phyloP scores from a whole-genome alignment of 1,284 basidiomycete genomes.

The Melanopsichium pennsylvanicum region DNA sequence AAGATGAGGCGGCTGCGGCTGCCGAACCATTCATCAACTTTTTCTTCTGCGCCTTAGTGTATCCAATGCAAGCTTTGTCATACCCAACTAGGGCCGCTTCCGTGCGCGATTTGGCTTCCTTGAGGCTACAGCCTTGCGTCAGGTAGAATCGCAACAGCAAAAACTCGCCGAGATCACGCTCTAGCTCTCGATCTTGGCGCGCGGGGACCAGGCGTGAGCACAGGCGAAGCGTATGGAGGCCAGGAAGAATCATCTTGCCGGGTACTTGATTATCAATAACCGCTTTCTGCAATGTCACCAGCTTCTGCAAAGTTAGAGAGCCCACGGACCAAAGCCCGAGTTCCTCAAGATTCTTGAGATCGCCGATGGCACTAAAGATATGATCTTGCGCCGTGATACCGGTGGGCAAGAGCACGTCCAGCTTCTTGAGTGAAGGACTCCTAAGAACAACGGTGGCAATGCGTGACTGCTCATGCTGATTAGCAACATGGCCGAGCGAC shows the following conservation, averaged over 20 bases:
- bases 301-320: neutral
- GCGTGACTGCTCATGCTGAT: neutral
- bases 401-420: constrained; percentile 10
- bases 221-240: constrained; percentile 5
- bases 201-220: neutral
- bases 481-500: neutral
- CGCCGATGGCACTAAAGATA: constrained; percentile 9
- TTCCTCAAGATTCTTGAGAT: constrained; percentile 10
- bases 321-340: constrained; percentile 1
- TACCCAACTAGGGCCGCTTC: constrained; percentile 3
- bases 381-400: neutral
- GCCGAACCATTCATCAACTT: neutral
- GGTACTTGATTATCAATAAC: neutral
- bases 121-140: neutral
- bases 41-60: constrained; percentile 9
- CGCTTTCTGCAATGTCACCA: neutral
- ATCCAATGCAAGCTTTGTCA: neutral
- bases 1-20: neutral
- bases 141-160: constrained; percentile 11
- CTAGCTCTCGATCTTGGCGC: neutral
- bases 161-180: constrained; percentile 7
- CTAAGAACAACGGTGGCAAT: constrained; percentile 7
- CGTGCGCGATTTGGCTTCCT: constrained; percentile 1
- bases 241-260: neutral
- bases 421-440: constrained; percentile 17